phyloP scores from a whole-genome alignment of 306 rosid species.

The Fagus crenata region DNA sequence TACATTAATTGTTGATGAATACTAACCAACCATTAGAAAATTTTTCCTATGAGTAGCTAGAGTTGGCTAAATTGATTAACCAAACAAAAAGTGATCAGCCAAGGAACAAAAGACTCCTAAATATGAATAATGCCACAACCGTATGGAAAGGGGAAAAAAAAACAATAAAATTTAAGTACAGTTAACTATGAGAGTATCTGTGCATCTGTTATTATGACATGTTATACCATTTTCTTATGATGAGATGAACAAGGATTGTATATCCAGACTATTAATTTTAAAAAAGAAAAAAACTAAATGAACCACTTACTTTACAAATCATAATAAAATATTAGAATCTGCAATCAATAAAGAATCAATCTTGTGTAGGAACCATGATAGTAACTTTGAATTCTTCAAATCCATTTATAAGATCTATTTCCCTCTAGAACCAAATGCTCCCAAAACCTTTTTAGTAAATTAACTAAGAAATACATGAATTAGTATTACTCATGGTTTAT shows the following conservation, averaged over 20 bases:
- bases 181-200: not conserved
- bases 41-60: not conserved
- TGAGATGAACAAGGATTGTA: not conserved
- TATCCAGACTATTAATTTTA: not conserved
- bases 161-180: not conserved
- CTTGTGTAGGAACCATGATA: not conserved
- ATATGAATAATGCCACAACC: not conserved
- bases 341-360: not conserved
- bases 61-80: not conserved
- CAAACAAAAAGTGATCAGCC: not conserved
- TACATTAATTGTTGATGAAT: not conserved
- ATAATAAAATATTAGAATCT: not conserved
- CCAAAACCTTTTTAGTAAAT: no score
- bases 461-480: no score
- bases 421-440: no score
- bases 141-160: no score
- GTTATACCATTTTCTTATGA: not conserved
- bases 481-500: no score
- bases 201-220: not conserved
- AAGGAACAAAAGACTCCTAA: not conserved
- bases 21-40: not conserved
- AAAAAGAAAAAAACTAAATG: not conserved
- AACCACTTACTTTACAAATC: not conserved
- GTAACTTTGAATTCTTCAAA: not conserved
- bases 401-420: no score